These are phyloP conservation scores for Thielaviopsis populi DNA, from an alignment of 2,329 filamentous ascomycete species.

Conservation along the genomic window DNA sequence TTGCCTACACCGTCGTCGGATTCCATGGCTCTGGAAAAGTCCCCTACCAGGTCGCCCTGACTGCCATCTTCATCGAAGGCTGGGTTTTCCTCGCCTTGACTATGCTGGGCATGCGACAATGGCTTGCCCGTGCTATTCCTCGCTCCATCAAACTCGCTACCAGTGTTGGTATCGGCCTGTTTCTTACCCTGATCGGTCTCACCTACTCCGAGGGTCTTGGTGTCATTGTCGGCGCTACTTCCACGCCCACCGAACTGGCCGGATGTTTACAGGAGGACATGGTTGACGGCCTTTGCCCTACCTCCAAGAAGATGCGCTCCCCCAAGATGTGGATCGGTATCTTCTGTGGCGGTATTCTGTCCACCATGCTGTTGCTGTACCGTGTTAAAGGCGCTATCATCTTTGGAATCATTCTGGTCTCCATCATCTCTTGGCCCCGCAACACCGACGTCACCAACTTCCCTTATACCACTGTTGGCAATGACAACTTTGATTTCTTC, in stretches of 20 bases:
- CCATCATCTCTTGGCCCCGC: constrained; percentile 78
- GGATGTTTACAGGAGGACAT: constrained; percentile 40
- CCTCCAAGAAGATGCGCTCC: constrained; percentile 59
- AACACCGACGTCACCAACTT: constrained; percentile 65
- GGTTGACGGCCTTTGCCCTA: constrained; percentile 39
- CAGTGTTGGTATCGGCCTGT: constrained; percentile 72
- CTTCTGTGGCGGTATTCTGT: constrained; percentile 70
- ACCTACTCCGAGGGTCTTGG: constrained; percentile 76
- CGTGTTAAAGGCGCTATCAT: constrained; percentile 79
- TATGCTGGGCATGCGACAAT: constrained; percentile 68
- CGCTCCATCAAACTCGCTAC: constrained; percentile 76
- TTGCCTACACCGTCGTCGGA: constrained; percentile 63
- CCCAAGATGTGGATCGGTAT: constrained; percentile 80
- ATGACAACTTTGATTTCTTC: constrained; percentile 70
- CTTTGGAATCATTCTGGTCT: constrained; percentile 66
- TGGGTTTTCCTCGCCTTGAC: constrained; percentile 73
- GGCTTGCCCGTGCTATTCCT: constrained; percentile 72
- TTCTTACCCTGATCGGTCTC: constrained; percentile 59
- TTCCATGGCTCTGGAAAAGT: constrained; percentile 58
- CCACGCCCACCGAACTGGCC: constrained; percentile 59
- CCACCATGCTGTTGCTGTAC: constrained; percentile 68
- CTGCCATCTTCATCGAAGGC: constrained; percentile 78
- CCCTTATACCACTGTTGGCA: constrained; percentile 53
- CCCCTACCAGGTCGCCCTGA: constrained; percentile 61
- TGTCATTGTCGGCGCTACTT: constrained; percentile 50